A percentile compares a stretch with the other conserved stretches of the same genome.
Conservation (phyloP, 2,329 filamentous ascomycete genomes). For the Monilinia polystroma region DNA sequence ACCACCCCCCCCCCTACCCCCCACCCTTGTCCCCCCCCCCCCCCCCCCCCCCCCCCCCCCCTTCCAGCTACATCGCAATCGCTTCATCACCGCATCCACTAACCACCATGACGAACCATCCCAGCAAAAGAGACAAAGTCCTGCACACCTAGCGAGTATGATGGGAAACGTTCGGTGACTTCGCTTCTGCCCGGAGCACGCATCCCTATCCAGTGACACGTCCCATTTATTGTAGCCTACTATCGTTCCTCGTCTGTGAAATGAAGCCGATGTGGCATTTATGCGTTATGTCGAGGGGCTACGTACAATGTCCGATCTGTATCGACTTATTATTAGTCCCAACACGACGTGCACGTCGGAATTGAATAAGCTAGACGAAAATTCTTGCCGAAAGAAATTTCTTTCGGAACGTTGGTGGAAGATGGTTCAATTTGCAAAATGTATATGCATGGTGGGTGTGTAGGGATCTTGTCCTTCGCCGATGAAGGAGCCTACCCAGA, state of each 20-base stretch:
- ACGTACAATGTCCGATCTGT: neutral
- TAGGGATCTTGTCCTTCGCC: neutral
- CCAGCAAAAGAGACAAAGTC: no score
- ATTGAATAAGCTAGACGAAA: neutral
- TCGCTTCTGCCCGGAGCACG: neutral
- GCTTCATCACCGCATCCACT: no score
- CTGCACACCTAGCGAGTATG: neutral
- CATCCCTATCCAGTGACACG: neutral
- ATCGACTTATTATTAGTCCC: no score
- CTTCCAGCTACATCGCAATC: no score
- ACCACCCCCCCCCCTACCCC: no score
- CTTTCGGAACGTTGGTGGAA: neutral
- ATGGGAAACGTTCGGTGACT: slow-evolving; percentile 10
- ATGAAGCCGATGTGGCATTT: slow-evolving; percentile 3
- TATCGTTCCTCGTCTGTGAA: neutral
- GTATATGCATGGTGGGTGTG: neutral
- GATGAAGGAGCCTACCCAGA: neutral
- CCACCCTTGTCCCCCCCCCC: no score
- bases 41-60: no score
- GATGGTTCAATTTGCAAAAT: no score
- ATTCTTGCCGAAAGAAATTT: neutral
- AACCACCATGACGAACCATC: no score
- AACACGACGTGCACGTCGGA: no score
- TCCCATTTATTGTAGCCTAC: neutral
- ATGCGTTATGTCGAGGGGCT: neutral